phyloP scores from a whole-genome alignment of 352 stramenopile species.

The Phytophthora lateralis region DNA sequence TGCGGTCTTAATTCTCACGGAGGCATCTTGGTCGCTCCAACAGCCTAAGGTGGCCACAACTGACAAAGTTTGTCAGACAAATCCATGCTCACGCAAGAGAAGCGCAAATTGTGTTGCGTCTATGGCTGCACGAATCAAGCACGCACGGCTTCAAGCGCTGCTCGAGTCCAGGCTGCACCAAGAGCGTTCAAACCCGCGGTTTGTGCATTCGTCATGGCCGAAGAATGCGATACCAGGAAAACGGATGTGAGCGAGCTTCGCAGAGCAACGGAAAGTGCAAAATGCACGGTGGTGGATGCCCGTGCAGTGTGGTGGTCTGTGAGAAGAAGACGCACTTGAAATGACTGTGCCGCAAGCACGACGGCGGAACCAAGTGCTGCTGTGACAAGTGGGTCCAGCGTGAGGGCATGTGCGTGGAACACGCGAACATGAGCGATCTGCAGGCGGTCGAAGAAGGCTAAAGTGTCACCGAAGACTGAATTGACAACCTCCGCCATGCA shows the following conservation, averaged over 20 bases:
- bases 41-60: conserved; percentile 2
- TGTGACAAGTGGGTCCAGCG: conserved; percentile 89
- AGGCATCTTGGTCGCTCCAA: conserved; percentile 17
- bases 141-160: conserved; percentile 79
- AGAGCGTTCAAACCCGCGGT: conserved; percentile 79
- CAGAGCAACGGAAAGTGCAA: conserved; percentile 81
- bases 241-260: conserved; percentile 45
- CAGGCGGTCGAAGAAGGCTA: not conserved
- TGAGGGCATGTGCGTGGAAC: conserved; percentile 84
- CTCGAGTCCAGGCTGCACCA: conserved; percentile 68
- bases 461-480: not conserved
- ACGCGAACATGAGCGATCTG: conserved; percentile 46
- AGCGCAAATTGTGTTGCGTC: conserved; percentile 72
- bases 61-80: too few species aligned
- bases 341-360: conserved; percentile 81
- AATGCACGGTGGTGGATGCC: conserved; percentile 55
- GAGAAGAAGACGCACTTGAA: conserved; percentile 87
- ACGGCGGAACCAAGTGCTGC: conserved; percentile 77
- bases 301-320: conserved; percentile 64
- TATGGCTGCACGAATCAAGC: conserved; percentile 82
- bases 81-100: conserved; percentile 65
- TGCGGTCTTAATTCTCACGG: conserved; percentile 16
- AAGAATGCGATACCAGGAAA: conserved; percentile 73
- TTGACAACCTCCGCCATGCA: not conserved
- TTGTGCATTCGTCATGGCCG: conserved; percentile 73